Evolutionary conservation across 2,329 filamentous ascomycete species (phyloP), one percentile per base, ranked within the genome.

Genomic region (Diaporthe sp.): DNA sequence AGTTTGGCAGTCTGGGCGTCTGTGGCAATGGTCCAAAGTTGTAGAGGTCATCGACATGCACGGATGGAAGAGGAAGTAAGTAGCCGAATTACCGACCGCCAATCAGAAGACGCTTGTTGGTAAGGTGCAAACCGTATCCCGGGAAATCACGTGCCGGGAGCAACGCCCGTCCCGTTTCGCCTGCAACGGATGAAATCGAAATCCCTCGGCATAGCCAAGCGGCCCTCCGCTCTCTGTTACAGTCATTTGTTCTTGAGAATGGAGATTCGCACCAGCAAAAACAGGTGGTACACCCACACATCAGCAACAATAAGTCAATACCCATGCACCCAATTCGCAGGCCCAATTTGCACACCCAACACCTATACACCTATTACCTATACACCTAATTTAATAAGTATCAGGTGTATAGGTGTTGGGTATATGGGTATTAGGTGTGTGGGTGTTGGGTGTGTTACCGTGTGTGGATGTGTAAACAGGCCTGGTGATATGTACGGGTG

Each of bases 41-140:
- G 71, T 73, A 49, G 71, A 73, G 71, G 71, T 65, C 58, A 73
- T 73, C 49, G 65, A 70, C 39, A 60, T 62, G 65, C 12, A 60
- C 37, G 51, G 37, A 37, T 71, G 55, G 68, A 53, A 19, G 22
- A 57, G 57, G 17, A 31, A 53, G 58, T 58, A 31, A 72, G 71
- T 73, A 73, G 55, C 71, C 71, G 71, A 73, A n/a, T 73, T 73
- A 34, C 71, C 71, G 71, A 73, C 58, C 19, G 46, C 71, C 46
- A 73, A 73, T 73, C 71, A 73, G 58, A 42, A 28, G 22, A 7
- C n/a, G 49, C 65, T 17, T 5, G 44, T 73, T 73, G 34, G 49
- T 58, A 55, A 73, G 46, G 58, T 71, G 28, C 19, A n/a, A 22
- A 42, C 68, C 25, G 57, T 58, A 10, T 19, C 22, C 17, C 53